Conservation (phyloP, 2,329 filamentous ascomycete species). For the Pseudogymnoascus pannorum region DNA sequence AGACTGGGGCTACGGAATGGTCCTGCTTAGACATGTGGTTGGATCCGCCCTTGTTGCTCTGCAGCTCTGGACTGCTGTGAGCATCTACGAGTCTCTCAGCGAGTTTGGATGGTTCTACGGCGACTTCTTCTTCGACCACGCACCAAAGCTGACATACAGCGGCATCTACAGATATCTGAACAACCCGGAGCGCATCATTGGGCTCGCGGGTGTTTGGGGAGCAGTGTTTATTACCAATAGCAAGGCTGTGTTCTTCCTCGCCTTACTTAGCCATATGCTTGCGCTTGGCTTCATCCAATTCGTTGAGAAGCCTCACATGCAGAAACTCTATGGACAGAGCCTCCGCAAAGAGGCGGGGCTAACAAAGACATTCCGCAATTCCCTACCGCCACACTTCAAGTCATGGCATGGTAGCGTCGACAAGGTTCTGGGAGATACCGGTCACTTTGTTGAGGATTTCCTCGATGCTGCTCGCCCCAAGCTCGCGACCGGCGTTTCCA, state of each 20-base stretch:
- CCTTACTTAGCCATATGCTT: slow-evolving; percentile 75
- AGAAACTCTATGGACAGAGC: slow-evolving; percentile 85
- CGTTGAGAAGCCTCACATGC: slow-evolving; percentile 95
- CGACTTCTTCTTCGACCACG: slow-evolving; percentile 94
- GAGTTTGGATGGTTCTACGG: slow-evolving; percentile 99
- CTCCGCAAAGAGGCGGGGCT: slow-evolving; percentile 83
- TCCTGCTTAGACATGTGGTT: slow-evolving; percentile 78
- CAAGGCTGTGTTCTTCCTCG: slow-evolving; percentile 76
- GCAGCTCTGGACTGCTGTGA: slow-evolving; percentile 86
- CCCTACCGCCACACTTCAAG: slow-evolving; percentile 74
- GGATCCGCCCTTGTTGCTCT: slow-evolving; percentile 74
- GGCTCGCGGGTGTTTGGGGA: slow-evolving; percentile 92
- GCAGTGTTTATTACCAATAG: slow-evolving; percentile 90
- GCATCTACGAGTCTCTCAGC: slow-evolving; percentile 89
- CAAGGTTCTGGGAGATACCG: slow-evolving; percentile 75
- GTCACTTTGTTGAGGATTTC: slow-evolving; percentile 86
- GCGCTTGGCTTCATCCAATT: slow-evolving; percentile 85
- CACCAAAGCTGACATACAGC: slow-evolving; percentile 84
- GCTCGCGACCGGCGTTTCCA: slow-evolving; percentile 76
- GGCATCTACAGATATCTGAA: slow-evolving; percentile 98
- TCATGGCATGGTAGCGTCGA: slow-evolving; percentile 83
- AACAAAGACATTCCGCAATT: slow-evolving; percentile 82
- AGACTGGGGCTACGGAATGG: slow-evolving; percentile 82
- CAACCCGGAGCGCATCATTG: slow-evolving; percentile 91
- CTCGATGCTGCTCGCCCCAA: slow-evolving; percentile 79